These are phyloP conservation scores for Takashimella koratensis DNA, from an alignment of 1,284 basidiomycete species.

Conservation along the genomic window DNA sequence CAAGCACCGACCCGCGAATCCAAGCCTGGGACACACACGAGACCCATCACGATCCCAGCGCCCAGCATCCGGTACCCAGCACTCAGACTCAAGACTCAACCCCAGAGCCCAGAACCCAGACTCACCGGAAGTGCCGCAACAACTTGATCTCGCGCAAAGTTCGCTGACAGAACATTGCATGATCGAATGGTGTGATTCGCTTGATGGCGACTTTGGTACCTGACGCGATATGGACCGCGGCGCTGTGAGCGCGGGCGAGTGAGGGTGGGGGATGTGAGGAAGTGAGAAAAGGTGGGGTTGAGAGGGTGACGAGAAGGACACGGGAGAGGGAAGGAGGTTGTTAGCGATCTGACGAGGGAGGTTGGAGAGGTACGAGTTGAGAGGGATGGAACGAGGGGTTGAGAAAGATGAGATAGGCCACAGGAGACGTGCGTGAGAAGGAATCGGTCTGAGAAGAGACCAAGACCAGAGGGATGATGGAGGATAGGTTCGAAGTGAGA, in stretches of 20 bases:
- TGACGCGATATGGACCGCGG: constrained; percentile 75
- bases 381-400: background rate
- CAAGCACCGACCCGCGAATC: too few species aligned
- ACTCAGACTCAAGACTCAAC: too few species aligned
- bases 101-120: too few species aligned
- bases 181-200: constrained; percentile 89
- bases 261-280: background rate
- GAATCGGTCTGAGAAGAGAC: background rate
- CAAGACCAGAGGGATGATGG: background rate
- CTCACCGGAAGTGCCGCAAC: constrained; percentile 70
- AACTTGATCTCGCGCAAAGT: constrained; percentile 85
- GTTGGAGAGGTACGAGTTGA: background rate
- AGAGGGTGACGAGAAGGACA: background rate
- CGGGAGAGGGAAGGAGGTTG: background rate
- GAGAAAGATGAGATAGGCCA: background rate
- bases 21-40: too few species aligned
- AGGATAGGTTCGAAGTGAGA: background rate
- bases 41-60: too few species aligned
- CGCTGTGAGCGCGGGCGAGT: constrained; percentile 48
- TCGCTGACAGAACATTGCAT: constrained; percentile 85
- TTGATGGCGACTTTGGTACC: constrained; percentile 82
- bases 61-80: too few species aligned
- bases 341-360: background rate
- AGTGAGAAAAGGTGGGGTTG: background rate
- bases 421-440: background rate